Evolutionary conservation across 139 green algal genomes (phyloP).

Genomic region (Chlorella vulgaris): DNA sequence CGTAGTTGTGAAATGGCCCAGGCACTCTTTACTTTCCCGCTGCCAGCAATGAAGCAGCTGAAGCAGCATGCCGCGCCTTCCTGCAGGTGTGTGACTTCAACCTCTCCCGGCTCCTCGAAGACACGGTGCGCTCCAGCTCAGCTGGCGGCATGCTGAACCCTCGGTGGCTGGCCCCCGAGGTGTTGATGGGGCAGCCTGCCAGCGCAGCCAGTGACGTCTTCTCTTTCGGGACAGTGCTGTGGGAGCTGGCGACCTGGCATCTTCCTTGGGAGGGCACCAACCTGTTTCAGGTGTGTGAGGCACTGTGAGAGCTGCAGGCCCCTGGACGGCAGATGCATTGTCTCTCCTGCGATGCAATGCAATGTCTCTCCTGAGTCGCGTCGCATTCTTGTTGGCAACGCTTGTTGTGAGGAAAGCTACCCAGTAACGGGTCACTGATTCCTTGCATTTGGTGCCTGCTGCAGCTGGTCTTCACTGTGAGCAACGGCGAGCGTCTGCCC

Average conservation of each 20-base stretch:
- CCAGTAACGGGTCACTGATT: too few relatives aligned
- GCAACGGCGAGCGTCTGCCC: slow-evolving; percentile 9
- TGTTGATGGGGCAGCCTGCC: slow-evolving; percentile 46
- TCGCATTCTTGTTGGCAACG: too few relatives aligned
- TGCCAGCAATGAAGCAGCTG: not conserved
- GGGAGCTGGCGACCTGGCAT: slow-evolving; percentile 66
- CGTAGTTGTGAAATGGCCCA: too few relatives aligned
- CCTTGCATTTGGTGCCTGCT: too few relatives aligned
- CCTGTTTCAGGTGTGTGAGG: not conserved
- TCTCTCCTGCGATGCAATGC: too few relatives aligned
- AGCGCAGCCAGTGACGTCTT: slow-evolving; percentile 54
- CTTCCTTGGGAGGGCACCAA: slow-evolving; percentile 55
- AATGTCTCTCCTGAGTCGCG: too few relatives aligned
- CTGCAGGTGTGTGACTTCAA: slow-evolving; percentile 19
- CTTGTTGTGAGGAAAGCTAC: too few relatives aligned
- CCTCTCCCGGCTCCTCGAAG: slow-evolving; percentile 4
- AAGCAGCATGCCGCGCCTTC: not conserved
- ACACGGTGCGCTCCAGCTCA: slow-evolving; percentile 35
- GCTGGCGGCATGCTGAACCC: slow-evolving; percentile 54
- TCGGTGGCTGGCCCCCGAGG: slow-evolving; percentile 47
- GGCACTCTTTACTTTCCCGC: not conserved
- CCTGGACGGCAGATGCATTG: too few relatives aligned
- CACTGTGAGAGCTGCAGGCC: too few relatives aligned
- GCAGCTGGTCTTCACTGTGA: slow-evolving; percentile 4
- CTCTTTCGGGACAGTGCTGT: slow-evolving; percentile 60